These are phyloP conservation scores for Apiotrichum akiyoshidainum DNA, from an alignment of 1,284 basidiomycete species.

Conservation along the genomic window DNA sequence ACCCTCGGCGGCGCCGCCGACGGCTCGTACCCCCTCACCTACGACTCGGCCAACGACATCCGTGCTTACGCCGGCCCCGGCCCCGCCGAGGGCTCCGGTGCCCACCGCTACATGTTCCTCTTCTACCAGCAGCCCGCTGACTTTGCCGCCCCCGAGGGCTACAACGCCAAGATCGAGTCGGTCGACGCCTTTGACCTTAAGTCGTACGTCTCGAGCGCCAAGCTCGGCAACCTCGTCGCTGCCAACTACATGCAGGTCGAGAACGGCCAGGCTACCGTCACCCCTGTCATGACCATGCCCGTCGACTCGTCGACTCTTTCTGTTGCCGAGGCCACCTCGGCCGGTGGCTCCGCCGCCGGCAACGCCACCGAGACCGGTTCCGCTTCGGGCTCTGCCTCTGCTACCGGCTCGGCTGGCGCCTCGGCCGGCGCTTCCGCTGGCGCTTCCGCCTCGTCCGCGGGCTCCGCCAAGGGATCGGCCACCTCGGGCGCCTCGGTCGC, in stretches of 20 bases:
- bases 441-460: slow-evolving; percentile 1
- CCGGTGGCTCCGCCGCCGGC: slow-evolving; percentile 23
- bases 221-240: slow-evolving; percentile 48
- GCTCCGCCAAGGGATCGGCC: not conserved
- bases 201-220: slow-evolving; percentile 37
- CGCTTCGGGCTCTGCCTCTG: slow-evolving; percentile 9
- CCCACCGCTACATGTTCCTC: slow-evolving; percentile 59
- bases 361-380: slow-evolving; percentile 21
- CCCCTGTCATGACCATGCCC: not conserved
- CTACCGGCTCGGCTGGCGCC: slow-evolving; percentile 13
- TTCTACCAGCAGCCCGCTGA: slow-evolving; percentile 30
- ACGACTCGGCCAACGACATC: slow-evolving; percentile 19
- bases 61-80: slow-evolving; percentile 70
- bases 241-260: slow-evolving; percentile 72
- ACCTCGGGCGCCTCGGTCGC: slow-evolving; percentile 8
- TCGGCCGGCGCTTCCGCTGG: slow-evolving; percentile 7
- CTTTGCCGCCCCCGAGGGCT: slow-evolving; percentile 63
- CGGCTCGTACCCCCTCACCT: slow-evolving; percentile 48
- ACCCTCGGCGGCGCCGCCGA: slow-evolving; percentile 55
- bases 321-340: slow-evolving; percentile 46
- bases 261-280: slow-evolving; percentile 60
- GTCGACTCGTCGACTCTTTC: slow-evolving; percentile 9
- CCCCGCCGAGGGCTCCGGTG: slow-evolving; percentile 63
- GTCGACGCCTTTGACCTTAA: slow-evolving; percentile 59
- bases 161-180: slow-evolving; percentile 58